These are phyloP conservation scores for Diaporthe capsici DNA, from an alignment of 2,329 filamentous ascomycete genomes.

Conservation along the genomic window DNA sequence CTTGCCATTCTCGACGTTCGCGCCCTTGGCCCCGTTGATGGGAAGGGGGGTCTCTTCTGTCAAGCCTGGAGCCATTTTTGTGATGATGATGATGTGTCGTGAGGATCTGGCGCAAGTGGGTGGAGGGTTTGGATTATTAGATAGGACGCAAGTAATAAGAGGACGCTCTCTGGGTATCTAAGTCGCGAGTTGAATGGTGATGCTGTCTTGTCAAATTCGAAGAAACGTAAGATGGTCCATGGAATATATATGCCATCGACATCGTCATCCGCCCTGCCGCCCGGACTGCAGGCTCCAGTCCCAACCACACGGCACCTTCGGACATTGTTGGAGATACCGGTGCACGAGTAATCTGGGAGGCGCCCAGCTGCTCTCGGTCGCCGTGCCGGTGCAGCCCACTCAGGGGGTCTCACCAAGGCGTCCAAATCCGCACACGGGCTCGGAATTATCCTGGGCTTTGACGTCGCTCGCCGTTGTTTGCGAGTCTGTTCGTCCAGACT, in stretches of 20 bases:
- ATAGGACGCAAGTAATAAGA: neutral
- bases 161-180: neutral
- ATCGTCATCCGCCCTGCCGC: neutral
- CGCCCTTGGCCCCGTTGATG: neutral
- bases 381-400: constrained; percentile 26
- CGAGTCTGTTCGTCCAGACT: neutral
- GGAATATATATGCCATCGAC: constrained; percentile 32
- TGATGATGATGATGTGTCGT: neutral
- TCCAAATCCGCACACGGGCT: neutral
- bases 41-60: constrained; percentile 35
- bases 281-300: neutral
- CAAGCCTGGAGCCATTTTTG: constrained; percentile 37
- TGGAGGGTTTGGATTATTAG: neutral
- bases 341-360: constrained; percentile 11
- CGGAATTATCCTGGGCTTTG: constrained; percentile 19
- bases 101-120: neutral
- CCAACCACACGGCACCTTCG: constrained; percentile 23
- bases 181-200: neutral
- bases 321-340: constrained; percentile 42
- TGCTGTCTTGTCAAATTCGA: neutral
- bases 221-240: neutral
- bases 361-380: constrained; percentile 24
- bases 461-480: neutral
- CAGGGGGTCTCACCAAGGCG: constrained; percentile 6
- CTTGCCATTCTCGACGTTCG: constrained; percentile 33